These are phyloP conservation scores for Prunus salicina DNA, from an alignment of 306 rosid genomes.

Conservation along the genomic window DNA sequence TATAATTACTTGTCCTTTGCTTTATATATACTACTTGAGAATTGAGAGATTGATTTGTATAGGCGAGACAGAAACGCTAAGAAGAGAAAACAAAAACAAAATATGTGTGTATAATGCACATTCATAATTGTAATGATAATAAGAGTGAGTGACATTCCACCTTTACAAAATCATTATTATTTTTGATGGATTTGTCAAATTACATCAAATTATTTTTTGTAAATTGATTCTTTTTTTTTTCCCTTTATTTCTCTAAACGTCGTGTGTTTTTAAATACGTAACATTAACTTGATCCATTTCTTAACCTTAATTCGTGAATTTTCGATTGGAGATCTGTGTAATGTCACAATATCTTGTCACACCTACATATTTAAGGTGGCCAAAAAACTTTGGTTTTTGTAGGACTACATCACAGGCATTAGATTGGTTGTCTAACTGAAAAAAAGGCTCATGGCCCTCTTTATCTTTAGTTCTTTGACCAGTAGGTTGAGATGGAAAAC, in stretches of 20 bases:
- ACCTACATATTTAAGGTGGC: not conserved
- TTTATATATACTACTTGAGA: not conserved
- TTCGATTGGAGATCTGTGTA: not conserved
- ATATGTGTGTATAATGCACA: not conserved
- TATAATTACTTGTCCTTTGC: constrained; percentile 23
- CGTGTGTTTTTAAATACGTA: not conserved
- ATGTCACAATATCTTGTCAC: not conserved
- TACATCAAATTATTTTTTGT: too few relatives aligned
- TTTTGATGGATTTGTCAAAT: too few relatives aligned
- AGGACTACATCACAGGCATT: not conserved
- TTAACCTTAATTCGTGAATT: not conserved
- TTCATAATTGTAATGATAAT: not conserved
- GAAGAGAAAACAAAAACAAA: constrained; percentile 13
- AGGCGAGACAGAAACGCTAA: not conserved
- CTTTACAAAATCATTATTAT: not conserved
- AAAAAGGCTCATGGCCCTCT: not conserved
- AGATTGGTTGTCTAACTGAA: not conserved
- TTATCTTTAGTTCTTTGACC: constrained; percentile 13
- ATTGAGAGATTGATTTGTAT: not conserved
- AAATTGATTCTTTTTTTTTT: not conserved
- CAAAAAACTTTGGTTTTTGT: not conserved
- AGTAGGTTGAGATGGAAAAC: not conserved
- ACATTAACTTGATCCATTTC: not conserved
- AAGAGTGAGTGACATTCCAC: not conserved
- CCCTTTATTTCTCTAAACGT: not conserved